Base-by-base conservation (phyloP, 306 rosid genomes). In the Echinosophora koreensis region DNA sequence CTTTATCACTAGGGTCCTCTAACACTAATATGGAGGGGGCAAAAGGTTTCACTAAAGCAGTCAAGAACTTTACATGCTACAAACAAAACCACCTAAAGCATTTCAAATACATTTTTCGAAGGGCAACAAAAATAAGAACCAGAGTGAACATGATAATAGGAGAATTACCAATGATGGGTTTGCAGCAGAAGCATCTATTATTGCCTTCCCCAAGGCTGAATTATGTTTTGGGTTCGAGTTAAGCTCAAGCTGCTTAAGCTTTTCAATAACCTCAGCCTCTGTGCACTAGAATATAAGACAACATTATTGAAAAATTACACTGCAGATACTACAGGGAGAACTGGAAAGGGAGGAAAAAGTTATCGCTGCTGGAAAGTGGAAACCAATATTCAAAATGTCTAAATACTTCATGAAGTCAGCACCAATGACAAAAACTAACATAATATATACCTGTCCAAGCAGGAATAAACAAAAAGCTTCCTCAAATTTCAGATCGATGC, bases 401-500 rank as follows among this genome's bases (percentile, higher is more conserved):
- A 32, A 58, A 49, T 55, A 59, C 44, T 82, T 69, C 78, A 8
- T 56, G 50, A 71, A 50, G 73, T 59, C 69, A 69, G 78, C 58
- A 44, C 55, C 41, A 62, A 35, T 77, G n/a, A 28, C 66, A 11
- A 61, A 55, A 71, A 69, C 34, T 77, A 75, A 60, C 18, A 42
- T 12, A 82, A 13, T 1, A 13, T 60, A 67, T 85, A 92, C 98
- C 92, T 89, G 89, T 63, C 94, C 96, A 76, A 96, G 94, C 82
- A 96, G 94, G 79, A 89, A 91, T 55, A 69, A 73, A 74, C 98
- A 92, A 79, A 95, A 84, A 50, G 91, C 85, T 69, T 92, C 98
- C 83, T 92, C 99, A 68, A 92, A 85, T 85, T 92, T 96, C 84
- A 96, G 82, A 91, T 91, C 91, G 56, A 87, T 73, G 56, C 96